A percentile compares a stretch with the other conserved stretches of the same genome.
phyloP scores from a whole-genome alignment of 352 stramenopile genomes.

The Phytophthora hibernalis region DNA sequence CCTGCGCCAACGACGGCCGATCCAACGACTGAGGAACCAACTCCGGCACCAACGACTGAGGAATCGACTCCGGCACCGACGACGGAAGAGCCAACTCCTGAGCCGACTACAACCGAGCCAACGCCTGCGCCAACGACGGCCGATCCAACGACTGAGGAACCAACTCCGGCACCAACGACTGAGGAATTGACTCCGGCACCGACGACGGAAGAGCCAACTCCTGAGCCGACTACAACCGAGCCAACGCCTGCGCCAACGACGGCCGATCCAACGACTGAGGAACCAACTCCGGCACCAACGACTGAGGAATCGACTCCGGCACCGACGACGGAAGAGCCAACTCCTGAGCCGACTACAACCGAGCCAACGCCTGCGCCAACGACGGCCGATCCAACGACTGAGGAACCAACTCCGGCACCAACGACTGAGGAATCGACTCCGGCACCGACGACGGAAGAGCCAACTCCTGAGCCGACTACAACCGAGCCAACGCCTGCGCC shows the following conservation, averaged over 20 bases:
- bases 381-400: neutral
- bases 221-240: neutral
- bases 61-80: constrained; percentile 1
- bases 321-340: neutral
- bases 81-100: neutral
- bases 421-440: neutral
- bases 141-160: neutral
- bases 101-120: neutral
- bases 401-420: neutral
- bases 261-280: neutral
- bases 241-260: neutral
- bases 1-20: neutral
- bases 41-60: neutral
- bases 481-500: neutral
- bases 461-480: neutral
- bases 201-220: neutral
- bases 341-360: neutral
- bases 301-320: neutral
- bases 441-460: neutral
- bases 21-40: neutral
- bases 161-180: neutral
- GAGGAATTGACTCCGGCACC: neutral
- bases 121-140: neutral
- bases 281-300: neutral
- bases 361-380: neutral